Conservation (phyloP, 2,329 filamentous ascomycete genomes). For the Fusarium sp. region DNA sequence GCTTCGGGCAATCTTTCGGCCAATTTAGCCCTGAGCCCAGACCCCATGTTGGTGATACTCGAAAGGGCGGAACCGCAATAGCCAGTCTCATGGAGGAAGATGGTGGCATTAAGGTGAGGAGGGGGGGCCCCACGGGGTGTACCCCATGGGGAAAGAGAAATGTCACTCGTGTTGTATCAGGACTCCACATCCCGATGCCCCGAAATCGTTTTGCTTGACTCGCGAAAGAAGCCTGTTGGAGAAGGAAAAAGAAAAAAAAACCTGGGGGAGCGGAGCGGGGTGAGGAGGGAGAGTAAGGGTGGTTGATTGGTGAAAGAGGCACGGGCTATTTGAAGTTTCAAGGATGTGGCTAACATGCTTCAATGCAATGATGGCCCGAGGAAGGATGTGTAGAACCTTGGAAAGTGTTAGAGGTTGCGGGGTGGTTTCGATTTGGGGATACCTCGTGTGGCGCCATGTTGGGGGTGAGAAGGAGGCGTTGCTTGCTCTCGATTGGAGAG, state of each 20-base stretch:
- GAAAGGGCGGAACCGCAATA: constrained; percentile 10
- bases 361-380: constrained; percentile 38
- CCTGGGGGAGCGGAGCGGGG: constrained; percentile 33
- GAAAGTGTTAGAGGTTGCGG: neutral
- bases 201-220: neutral
- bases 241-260: constrained; percentile 34
- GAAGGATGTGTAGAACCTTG: constrained; percentile 3
- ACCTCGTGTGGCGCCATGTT: neutral
- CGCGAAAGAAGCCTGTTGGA: constrained; percentile 21
- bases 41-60: neutral
- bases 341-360: constrained; percentile 5
- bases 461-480: neutral
- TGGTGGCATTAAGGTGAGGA: constrained; percentile 13
- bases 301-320: constrained; percentile 10
- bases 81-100: neutral
- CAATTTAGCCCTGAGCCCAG: constrained; percentile 2
- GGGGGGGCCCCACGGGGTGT: neutral
- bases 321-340: neutral
- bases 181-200: constrained; percentile 1
- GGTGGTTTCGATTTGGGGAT: neutral
- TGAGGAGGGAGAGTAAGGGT: neutral
- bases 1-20: constrained; percentile 27
- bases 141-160: constrained; percentile 35
- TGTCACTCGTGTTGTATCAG: neutral
- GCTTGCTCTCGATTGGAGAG: neutral